phyloP scores from a whole-genome alignment of 495 filamentous ascomycete species.

The Schizothecium vesticola region DNA sequence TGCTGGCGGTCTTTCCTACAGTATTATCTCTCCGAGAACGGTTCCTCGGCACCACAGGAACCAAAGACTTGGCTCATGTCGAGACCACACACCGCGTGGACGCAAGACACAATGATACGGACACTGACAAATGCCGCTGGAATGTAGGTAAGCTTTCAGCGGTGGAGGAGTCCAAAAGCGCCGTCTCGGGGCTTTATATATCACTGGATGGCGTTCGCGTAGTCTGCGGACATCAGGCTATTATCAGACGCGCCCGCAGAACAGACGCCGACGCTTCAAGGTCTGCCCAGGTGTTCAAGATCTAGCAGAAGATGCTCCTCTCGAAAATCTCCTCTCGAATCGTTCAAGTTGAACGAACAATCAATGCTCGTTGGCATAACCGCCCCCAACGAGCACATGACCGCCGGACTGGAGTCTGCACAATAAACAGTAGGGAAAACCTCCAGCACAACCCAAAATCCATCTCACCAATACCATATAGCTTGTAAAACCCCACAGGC shows the following conservation, averaged over 20 bases:
- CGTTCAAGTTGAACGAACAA: too few relatives aligned
- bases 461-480: not conserved
- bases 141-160: not conserved
- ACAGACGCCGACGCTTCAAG: not conserved
- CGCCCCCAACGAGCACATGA: too few relatives aligned
- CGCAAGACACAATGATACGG: not conserved
- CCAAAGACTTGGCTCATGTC: not conserved
- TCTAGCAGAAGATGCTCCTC: not conserved
- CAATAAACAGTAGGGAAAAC: not conserved
- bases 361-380: too few relatives aligned
- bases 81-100: not conserved
- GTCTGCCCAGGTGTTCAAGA: not conserved
- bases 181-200: not conserved
- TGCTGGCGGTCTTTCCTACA: not conserved
- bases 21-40: not conserved
- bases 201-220: not conserved
- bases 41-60: not conserved
- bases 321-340: not conserved
- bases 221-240: not conserved
- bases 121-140: not conserved
- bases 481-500: not conserved
- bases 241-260: not conserved
- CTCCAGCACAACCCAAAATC: not conserved
- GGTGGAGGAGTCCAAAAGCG: too few relatives aligned
- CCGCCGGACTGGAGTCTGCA: too few relatives aligned